Evolutionary conservation across 1,284 basidiomycete species (phyloP).

Genomic region (Marasmius tenuissimus): DNA sequence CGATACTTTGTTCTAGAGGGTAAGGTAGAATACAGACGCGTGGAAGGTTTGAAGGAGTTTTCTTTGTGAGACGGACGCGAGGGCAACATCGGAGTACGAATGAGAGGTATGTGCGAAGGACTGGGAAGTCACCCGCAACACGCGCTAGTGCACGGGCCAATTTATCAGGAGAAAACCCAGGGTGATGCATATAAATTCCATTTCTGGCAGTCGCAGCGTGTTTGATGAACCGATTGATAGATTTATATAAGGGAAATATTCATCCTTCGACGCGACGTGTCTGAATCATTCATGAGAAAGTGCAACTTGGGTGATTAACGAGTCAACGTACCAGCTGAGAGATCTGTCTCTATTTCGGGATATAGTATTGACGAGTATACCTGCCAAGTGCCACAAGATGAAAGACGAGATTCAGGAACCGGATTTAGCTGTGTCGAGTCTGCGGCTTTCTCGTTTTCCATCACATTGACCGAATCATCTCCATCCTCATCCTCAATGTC

Average conservation of each 20-base stretch:
- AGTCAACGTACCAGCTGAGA: constrained; percentile 53
- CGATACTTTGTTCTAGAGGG: no score
- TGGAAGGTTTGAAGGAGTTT: no score
- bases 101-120: no score
- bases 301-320: neutral
- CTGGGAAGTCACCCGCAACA: no score
- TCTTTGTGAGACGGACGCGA: no score
- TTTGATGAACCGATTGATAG: no score
- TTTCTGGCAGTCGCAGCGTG: no score
- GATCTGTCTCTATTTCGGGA: constrained; percentile 66
- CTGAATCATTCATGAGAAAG: neutral
- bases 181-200: no score
- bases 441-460: constrained; percentile 21
- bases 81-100: no score
- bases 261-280: neutral
- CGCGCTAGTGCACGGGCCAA: no score
- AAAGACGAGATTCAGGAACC: constrained; percentile 58
- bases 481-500: constrained; percentile 22
- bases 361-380: constrained; percentile 62
- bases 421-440: constrained; percentile 33
- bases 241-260: neutral
- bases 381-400: constrained; percentile 71
- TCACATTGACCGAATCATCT: constrained; percentile 14
- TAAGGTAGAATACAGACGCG: no score
- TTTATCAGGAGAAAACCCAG: no score